phyloP scores from a whole-genome alignment of 805 yeast genomes.

The Candida silvicultrix region DNA sequence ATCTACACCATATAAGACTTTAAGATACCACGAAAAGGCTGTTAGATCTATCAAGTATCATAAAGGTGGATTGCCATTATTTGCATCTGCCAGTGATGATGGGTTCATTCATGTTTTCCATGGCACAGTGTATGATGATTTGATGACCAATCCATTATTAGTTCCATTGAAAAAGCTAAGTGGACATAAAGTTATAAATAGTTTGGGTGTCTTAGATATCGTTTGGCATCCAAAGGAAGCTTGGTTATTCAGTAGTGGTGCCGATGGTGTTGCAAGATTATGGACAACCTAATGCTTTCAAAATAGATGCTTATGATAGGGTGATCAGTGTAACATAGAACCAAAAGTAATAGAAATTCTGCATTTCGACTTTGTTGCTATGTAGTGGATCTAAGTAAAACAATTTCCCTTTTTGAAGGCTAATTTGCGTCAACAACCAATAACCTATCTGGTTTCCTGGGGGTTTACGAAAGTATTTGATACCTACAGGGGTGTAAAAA shows the following conservation, averaged over 20 bases:
- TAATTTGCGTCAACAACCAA: too few relatives aligned
- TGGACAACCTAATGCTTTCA: constrained; percentile 70
- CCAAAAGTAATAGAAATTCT: not conserved
- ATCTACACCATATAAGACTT: constrained; percentile 87
- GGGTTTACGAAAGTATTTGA: too few relatives aligned
- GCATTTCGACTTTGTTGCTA: not conserved
- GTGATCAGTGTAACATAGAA: not conserved
- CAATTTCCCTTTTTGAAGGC: too few relatives aligned
- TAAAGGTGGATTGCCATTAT: constrained; percentile 76
- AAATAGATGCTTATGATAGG: too few relatives aligned
- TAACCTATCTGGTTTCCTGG: too few relatives aligned
- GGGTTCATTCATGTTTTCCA: constrained; percentile 93
- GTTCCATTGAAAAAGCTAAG: constrained; percentile 92
- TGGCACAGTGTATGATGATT: constrained; percentile 91
- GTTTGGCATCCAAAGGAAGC: constrained; percentile 98
- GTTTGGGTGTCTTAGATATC: constrained; percentile 81
- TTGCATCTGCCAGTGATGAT: constrained; percentile 94
- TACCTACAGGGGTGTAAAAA: too few relatives aligned
- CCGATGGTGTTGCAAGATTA: constrained; percentile 90
- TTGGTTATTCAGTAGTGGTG: constrained; percentile 96
- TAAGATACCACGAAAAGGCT: constrained; percentile 92
- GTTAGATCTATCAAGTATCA: constrained; percentile 87
- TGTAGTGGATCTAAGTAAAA: too few relatives aligned
- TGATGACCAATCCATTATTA: constrained; percentile 89
- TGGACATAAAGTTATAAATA: constrained; percentile 77